Conservation (phyloP, 2,329 filamentous ascomycete genomes). For the Claviceps citrina region DNA sequence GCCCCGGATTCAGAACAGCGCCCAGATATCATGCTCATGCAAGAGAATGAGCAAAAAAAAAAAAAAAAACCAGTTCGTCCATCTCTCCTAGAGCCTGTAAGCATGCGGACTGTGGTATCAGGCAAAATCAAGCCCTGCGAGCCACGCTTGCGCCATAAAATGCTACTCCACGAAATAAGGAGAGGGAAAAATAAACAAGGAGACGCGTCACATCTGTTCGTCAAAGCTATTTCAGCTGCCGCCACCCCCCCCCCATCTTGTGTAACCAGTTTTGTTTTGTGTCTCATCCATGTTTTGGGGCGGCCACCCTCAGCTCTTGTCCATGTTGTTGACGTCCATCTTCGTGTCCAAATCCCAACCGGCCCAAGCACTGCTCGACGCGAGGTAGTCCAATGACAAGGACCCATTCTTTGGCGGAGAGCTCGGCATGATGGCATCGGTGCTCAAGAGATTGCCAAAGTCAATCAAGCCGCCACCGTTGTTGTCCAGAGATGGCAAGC, state of each 20-base stretch:
- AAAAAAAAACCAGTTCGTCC: neutral
- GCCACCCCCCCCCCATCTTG: too few relatives aligned
- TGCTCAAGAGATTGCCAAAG: conserved; percentile 32
- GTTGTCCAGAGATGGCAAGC: conserved; percentile 23
- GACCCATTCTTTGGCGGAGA: conserved; percentile 26
- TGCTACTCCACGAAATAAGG: neutral
- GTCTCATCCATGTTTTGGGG: neutral
- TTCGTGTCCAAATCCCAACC: conserved; percentile 15
- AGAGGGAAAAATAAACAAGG: neutral
- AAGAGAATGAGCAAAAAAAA: neutral
- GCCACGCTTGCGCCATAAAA: neutral
- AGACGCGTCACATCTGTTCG: neutral
- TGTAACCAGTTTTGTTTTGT: too few relatives aligned
- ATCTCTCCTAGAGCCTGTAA: neutral
- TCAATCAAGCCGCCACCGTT: conserved; percentile 25
- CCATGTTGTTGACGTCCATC: conserved; percentile 1
- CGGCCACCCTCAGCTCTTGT: neutral
- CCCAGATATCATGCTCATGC: too few relatives aligned
- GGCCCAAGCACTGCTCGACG: conserved; percentile 15
- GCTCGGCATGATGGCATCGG: conserved; percentile 32
- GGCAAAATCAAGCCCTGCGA: neutral
- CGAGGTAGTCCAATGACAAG: conserved; percentile 17
- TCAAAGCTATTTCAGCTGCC: too few relatives aligned
- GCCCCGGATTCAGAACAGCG: too few relatives aligned
- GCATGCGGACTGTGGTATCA: neutral